Evolutionary conservation across 225 moss, liverwort and hornwort genomes (phyloP), one percentile per base, ranked within the genome.

Genomic region (Rhytidiadelphus loreus): DNA sequence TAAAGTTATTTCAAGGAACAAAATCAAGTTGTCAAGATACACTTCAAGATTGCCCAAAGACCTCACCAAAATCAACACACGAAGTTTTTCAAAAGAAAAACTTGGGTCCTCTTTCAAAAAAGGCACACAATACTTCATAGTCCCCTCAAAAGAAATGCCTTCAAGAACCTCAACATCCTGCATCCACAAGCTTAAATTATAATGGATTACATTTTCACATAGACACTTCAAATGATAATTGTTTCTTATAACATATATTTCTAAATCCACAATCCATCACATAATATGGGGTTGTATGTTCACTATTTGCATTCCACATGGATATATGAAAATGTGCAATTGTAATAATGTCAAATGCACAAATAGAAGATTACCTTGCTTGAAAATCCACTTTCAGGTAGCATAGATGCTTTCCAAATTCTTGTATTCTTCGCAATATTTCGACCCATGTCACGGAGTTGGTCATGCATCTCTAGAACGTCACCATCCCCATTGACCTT

Each of bases 281-380:
- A 23, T 0, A 23, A 1, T 21, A 12, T 2, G 0, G 2, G 13
- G 1, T 12, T 22, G 7, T 4, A 68, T 13, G 2, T 12, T 12
- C 0, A n/a, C 1, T 7, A n/a, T 12, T 4, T n/a, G 0, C 7
- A 68, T 23, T n/a, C 4, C 2, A 12, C n/a, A n/a, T n/a, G 13
- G 0, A 68, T 7, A 13, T 1, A 68, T 21, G 0, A 7, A 66
- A 68, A 22, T 68, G 7, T 22, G 7, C 7, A 68, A 68, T 12
- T n/a, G 4, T 37, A 13, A 13, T 7, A 7, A 68, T 68, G 12
- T 4, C 4, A 22, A 23, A 7, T 23, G 13, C 7, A n/a, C 0
- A 0, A n/a, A 2, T 13, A 68, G n/a, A 22, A 23, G 4, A 68
- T n/a, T 68, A 68, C 68, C 68, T 68, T 68, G 13, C 3, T 68